Base-by-base conservation (phyloP, 2,329 filamentous ascomycete species). In the Bipolaris zeicola region DNA sequence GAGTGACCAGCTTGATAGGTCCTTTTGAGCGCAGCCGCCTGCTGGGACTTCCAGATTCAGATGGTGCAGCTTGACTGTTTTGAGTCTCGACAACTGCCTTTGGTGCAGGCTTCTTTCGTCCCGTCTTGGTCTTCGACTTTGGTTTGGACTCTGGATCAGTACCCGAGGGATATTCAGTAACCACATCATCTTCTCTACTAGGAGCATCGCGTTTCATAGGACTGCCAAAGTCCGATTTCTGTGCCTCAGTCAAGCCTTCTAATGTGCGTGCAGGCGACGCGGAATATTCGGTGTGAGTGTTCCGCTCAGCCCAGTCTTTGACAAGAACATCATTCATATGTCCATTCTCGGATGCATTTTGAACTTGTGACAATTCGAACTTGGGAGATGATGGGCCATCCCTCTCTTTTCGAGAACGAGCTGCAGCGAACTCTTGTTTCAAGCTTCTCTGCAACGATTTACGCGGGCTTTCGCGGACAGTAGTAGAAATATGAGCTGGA, bases 261-360 rank as follows among this genome's bases (percentile, higher is more conserved):
- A 71, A 70, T 37, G 62, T 53, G 5, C 53, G 65, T 3, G 64
- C 47, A 13, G 67, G 72, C 11, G 72, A 72, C 3, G 72, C 42
- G 0, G 67, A 71, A 7, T 61, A 53, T 52, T 70, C 68, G n/a
- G 73, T 70, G 20, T 60, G 63, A n/a, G 65, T 26, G 39, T 26
- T 31, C 26, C 62, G 66, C 36, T 75, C 70, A 45, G 71, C 71
- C 1, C 72, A 74, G 42, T 74, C 68, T 45, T 70, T 72, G n/a
- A 73, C 59, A 20, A 61, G 65, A 5, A 53, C 55, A 11, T 69
- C 60, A 26, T 71, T 61, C 8, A 67, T 58, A 51, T 61, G 70
- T 45, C 58, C 67, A 34, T 64, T 60, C 48, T 66, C 64, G 2
- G 63, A 67, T 8, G 50, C 56, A 14, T 61, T 58, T 5, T 68